Evolutionary conservation across 31 red algal species (phyloP).

Genomic region (Asparagopsis taxiformis): DNA sequence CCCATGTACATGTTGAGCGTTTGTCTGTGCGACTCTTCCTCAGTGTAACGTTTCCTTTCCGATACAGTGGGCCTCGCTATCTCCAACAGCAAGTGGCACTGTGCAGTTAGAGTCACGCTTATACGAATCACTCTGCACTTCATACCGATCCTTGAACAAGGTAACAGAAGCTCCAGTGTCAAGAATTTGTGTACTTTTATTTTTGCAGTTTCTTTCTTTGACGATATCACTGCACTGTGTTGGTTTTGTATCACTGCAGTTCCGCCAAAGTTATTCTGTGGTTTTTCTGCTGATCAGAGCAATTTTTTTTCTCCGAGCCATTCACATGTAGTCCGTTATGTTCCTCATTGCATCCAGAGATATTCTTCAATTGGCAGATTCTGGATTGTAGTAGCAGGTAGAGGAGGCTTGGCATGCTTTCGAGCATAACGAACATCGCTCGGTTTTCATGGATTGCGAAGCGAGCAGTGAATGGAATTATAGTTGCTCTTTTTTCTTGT

Average conservation of each 20-base stretch:
- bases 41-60: neutral
- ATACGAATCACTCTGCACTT: neutral
- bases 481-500: neutral
- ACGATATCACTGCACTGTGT: too few species aligned
- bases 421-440: too few species aligned
- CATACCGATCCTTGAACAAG: neutral
- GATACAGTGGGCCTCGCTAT: neutral
- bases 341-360: neutral
- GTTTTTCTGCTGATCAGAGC: neutral
- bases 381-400: too few species aligned
- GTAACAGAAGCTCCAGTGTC: too few species aligned
- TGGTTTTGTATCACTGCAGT: too few species aligned
- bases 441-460: too few species aligned
- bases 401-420: neutral
- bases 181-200: neutral
- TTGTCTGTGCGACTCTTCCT: neutral
- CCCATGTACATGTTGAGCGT: conserved; percentile 1
- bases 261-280: neutral
- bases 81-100: conserved; percentile 1
- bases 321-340: neutral
- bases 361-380: too few species aligned
- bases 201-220: neutral
- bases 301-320: neutral
- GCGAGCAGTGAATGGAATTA: too few species aligned
- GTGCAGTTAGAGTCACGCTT: neutral